phyloP scores from a whole-genome alignment of 176 grass and related monocot genomes.

The maize (Zea mays) region DNA sequence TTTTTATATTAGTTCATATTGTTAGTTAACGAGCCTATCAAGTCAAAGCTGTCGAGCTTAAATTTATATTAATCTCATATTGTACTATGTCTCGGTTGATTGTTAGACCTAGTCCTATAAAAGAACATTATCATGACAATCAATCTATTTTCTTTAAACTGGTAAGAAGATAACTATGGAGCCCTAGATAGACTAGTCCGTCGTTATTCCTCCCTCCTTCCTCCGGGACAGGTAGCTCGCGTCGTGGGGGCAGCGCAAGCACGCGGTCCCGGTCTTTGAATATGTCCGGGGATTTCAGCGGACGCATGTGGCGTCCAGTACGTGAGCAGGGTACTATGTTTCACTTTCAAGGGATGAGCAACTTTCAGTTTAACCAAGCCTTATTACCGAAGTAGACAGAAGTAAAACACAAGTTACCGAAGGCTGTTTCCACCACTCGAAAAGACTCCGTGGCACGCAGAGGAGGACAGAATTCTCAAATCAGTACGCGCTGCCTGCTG shows the following conservation, averaged over 20 bases:
- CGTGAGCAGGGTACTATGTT: background rate
- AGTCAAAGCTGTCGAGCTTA: too few species aligned
- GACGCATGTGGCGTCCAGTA: background rate
- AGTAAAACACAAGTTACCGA: background rate
- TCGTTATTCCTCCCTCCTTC: background rate
- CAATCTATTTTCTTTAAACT: too few species aligned
- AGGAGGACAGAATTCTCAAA: background rate
- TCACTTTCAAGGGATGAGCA: background rate
- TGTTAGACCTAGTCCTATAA: too few species aligned
- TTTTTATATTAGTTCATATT: too few species aligned
- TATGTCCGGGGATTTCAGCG: slow-evolving; percentile 21
- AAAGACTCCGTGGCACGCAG: background rate
- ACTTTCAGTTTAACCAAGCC: background rate
- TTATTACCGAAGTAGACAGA: background rate
- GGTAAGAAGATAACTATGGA: too few species aligned
- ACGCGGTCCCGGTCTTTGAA: slow-evolving; percentile 34
- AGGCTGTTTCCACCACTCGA: background rate
- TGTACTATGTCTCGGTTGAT: too few species aligned
- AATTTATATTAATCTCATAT: too few species aligned
- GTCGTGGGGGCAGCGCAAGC: background rate
- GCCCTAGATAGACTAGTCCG: background rate
- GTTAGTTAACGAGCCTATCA: too few species aligned
- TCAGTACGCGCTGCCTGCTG: background rate
- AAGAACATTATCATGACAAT: too few species aligned
- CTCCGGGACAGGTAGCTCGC: background rate